A percentile compares a stretch with the other conserved stretches of the same genome.
Conservation (phyloP, 164 flowering plant genomes). For the Stephania cephalantha region DNA sequence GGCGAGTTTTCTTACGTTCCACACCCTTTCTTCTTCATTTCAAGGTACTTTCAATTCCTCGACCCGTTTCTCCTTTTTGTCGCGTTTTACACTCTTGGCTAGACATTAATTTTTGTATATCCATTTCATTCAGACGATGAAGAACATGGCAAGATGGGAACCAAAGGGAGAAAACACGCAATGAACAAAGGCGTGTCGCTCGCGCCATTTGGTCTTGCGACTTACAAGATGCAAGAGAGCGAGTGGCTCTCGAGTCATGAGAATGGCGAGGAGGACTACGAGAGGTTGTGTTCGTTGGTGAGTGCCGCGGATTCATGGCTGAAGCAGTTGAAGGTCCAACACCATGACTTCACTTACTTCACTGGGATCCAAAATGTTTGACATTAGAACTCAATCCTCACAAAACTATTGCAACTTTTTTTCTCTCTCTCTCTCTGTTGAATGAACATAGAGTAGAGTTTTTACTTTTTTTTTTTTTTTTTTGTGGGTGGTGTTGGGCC, state of each 20-base stretch:
- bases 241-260: conserved; percentile 59
- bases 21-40: conserved; percentile 95
- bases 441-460: background rate
- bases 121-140: conserved; percentile 18
- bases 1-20: conserved; percentile 89
- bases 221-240: conserved; percentile 87
- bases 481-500: background rate
- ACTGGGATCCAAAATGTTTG: conserved; percentile 42
- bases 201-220: conserved; percentile 84
- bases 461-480: background rate
- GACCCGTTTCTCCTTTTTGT: background rate
- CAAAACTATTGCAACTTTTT: background rate
- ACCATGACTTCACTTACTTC: conserved; percentile 91
- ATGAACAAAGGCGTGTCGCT: conserved; percentile 45
- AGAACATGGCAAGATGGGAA: conserved; percentile 33
- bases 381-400: background rate
- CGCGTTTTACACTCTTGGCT: background rate
- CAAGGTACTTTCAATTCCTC: conserved; percentile 49
- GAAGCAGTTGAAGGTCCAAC: conserved; percentile 84
- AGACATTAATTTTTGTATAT: background rate
- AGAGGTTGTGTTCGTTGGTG: conserved; percentile 52
- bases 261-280: conserved; percentile 52
- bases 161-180: conserved; percentile 22
- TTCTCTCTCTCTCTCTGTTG: background rate
- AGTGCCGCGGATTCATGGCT: conserved; percentile 97